Evolutionary conservation across 2,329 filamentous ascomycete species (phyloP), one percentile per base, ranked within the genome.

Genomic region (Colletotrichum echinochloae): DNA sequence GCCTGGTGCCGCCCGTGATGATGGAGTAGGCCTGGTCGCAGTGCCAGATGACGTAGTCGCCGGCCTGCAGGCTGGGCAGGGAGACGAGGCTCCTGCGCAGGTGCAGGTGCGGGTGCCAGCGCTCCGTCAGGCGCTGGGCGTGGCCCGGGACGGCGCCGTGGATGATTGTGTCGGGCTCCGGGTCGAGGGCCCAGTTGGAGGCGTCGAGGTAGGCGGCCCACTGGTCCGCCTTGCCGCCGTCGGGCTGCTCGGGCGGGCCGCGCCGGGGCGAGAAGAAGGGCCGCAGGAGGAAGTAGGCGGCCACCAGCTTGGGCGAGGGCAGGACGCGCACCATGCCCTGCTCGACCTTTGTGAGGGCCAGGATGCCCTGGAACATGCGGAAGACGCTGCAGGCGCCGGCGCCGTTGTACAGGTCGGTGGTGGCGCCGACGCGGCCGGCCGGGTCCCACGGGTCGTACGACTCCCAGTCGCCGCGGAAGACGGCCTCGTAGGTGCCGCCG

Each of bases 331-430:
- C 82, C 77, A 84, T 84, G 63, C 83, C 72, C 62, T 73, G 70
- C 65, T 73, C 72, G 1, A 90, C 91, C 33, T 85, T 82, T 26
- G 87, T 90, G 80, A 95, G 87, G 35, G 86, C 84, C 18, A 95
- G 79, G 91, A 92, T 94, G 61, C 92, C 93, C 78, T 95, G 92
- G 76, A 92, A 92, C 86, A 94, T 92, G 60, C 93, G 87, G 78
- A 94, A 92, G 80, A 93, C 91, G 60, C 85, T 90, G 79, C 92
- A 94, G 11, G 90, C 89, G 2, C 92, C 92, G 0, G 91, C 88
- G 9, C 91, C 91, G 66, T 92, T 87, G 78, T 95, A 94, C 28
- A 94, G 78, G 77, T 95, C 92, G 74, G 89, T 89, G 3, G 86
- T 85, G 11, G 90, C 90, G 1, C 83, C 82, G 0, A 94, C 81